A percentile compares a stretch with the other conserved stretches of the same genome.
These are phyloP conservation scores for Articulospora tetracladia DNA, from an alignment of 495 filamentous ascomycete genomes.

Conservation along the genomic window DNA sequence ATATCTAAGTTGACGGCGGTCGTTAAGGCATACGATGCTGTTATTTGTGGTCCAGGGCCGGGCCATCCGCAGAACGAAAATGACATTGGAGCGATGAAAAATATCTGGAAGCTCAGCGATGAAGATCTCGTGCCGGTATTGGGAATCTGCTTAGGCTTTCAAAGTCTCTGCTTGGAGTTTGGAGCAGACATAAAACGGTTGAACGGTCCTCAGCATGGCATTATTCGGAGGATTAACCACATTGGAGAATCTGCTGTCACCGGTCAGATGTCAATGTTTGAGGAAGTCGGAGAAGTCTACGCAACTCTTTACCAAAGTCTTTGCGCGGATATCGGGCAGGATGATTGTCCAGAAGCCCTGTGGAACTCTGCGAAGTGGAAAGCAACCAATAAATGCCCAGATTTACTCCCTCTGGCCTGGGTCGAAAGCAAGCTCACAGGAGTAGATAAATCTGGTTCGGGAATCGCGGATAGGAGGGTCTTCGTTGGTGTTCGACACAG, in stretches of 20 bases:
- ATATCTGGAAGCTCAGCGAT: slow-evolving; percentile 66
- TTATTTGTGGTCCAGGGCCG: slow-evolving; percentile 79
- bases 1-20: slow-evolving; percentile 32
- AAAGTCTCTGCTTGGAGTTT: slow-evolving; percentile 67
- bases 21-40: slow-evolving; percentile 63
- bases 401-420: slow-evolving; percentile 66
- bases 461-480: slow-evolving; percentile 47
- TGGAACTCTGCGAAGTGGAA: slow-evolving; percentile 28
- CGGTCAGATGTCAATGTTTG: slow-evolving; percentile 36
- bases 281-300: slow-evolving; percentile 49
- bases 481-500: slow-evolving; percentile 74
- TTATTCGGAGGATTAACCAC: slow-evolving; percentile 62
- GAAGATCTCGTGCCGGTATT: slow-evolving; percentile 65
- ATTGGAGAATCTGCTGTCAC: slow-evolving; percentile 27
- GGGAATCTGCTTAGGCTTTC: slow-evolving; percentile 91
- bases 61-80: slow-evolving; percentile 53
- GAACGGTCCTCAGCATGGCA: slow-evolving; percentile 71
- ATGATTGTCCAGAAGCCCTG: slow-evolving; percentile 24
- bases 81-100: slow-evolving; percentile 77
- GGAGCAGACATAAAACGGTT: slow-evolving; percentile 63
- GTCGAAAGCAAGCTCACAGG: slow-evolving; percentile 36
- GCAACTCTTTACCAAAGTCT: slow-evolving; percentile 90
- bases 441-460: slow-evolving; percentile 1
- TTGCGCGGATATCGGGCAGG: slow-evolving; percentile 56
- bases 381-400: slow-evolving; percentile 5